A percentile compares a stretch with the other conserved stretches of the same genome.
These are phyloP conservation scores for Malassezia vespertilionis DNA, from an alignment of 1,284 basidiomycete genomes.

Conservation along the genomic window DNA sequence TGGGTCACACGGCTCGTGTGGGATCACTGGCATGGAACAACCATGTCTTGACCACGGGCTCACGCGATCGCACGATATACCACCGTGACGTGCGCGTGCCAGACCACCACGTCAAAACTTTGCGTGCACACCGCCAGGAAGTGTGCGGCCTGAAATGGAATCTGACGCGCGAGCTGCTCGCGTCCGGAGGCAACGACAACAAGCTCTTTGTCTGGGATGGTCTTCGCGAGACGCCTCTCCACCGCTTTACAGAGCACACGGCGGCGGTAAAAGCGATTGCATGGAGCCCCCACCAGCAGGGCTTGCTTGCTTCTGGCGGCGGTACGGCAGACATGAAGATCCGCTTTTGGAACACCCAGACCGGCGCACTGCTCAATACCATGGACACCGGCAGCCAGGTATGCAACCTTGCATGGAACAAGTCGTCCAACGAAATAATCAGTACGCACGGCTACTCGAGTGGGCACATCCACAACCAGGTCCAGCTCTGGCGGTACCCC, in stretches of 20 bases:
- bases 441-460: conserved; percentile 95
- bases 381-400: conserved; percentile 53
- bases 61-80: conserved; percentile 76
- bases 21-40: conserved; percentile 90
- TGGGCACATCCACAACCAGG: conserved; percentile 88
- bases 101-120: conserved; percentile 63
- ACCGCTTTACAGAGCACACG: conserved; percentile 89
- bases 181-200: conserved; percentile 95
- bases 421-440: conserved; percentile 84
- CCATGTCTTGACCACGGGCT: conserved; percentile 77
- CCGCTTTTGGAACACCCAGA: conserved; percentile 88
- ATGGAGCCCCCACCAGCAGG: conserved; percentile 90
- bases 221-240: conserved; percentile 56
- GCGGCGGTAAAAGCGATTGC: conserved; percentile 96
- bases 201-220: conserved; percentile 93
- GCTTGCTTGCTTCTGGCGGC: conserved; percentile 86
- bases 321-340: conserved; percentile 95
- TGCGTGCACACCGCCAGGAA: conserved; percentile 79
- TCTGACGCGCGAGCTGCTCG: conserved; percentile 62
- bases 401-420: conserved; percentile 92
- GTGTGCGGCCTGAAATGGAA: conserved; percentile 95
- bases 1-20: conserved; percentile 76
- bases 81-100: conserved; percentile 77
- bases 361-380: conserved; percentile 61
- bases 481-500: conserved; percentile 96